Percentiles rank a stretch among this genome's conserved stretches.
Conservation (phyloP, 2,329 filamentous ascomycete genomes). For the Botrytis medusae region DNA sequence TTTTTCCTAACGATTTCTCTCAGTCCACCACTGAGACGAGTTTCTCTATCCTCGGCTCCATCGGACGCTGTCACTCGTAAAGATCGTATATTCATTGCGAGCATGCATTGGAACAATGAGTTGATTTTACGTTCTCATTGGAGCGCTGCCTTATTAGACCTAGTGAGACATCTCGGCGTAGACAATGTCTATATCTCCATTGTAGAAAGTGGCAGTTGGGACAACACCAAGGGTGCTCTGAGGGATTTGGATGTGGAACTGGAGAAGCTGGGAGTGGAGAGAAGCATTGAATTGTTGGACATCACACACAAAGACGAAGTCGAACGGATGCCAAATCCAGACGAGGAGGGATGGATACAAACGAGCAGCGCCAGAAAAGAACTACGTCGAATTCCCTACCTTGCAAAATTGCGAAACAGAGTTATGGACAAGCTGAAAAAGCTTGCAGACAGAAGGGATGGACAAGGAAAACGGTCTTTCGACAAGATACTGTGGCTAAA, state of each 20-base stretch:
- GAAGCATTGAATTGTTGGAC: conserved; percentile 50
- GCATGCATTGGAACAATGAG: conserved; percentile 68
- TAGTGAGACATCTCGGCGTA: conserved; percentile 56
- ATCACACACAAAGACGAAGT: conserved; percentile 60
- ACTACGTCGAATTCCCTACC: conserved; percentile 65
- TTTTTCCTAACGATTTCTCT: conserved; percentile 13
- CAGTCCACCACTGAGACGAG: conserved; percentile 17
- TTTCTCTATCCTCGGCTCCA: conserved; percentile 11
- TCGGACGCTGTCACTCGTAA: neutral
- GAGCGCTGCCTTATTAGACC: conserved; percentile 57
- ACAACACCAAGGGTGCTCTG: conserved; percentile 65
- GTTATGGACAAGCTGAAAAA: conserved; percentile 59
- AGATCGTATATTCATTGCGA: conserved; percentile 60
- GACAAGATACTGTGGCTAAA: conserved; percentile 63
- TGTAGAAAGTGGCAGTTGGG: conserved; percentile 68
- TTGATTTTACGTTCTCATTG: conserved; percentile 58
- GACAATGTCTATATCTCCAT: conserved; percentile 67
- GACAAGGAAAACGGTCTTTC: conserved; percentile 39
- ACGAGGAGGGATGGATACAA: conserved; percentile 52
- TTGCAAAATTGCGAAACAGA: conserved; percentile 63
- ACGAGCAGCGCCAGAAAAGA: conserved; percentile 54
- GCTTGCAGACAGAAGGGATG: conserved; percentile 40
- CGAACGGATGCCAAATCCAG: conserved; percentile 38
- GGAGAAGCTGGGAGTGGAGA: conserved; percentile 50
- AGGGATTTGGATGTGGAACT: conserved; percentile 55